These are phyloP conservation scores for Rossbeevera mucosa DNA, from an alignment of 768 basidiomycete species.

Conservation along the genomic window DNA sequence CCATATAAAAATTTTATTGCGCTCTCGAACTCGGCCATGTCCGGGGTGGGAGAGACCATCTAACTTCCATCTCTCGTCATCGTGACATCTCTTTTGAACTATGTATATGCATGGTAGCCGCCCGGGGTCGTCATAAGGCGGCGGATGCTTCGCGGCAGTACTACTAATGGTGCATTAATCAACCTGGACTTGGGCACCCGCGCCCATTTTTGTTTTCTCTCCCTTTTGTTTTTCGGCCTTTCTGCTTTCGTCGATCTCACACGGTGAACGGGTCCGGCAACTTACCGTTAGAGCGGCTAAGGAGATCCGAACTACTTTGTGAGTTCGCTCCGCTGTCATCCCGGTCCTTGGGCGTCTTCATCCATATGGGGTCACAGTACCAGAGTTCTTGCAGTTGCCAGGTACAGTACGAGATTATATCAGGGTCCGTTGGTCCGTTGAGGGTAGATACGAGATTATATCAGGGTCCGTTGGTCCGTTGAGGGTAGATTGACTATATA, in stretches of 20 bases:
- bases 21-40: not conserved
- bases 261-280: conserved; percentile 5
- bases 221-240: not conserved
- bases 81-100: not conserved
- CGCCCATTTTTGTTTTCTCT: not conserved
- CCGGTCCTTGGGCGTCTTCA: not conserved
- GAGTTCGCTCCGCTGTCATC: not conserved
- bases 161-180: not conserved
- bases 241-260: not conserved
- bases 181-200: conserved; percentile 6
- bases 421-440: not conserved
- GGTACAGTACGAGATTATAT: conserved; percentile 4
- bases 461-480: not conserved
- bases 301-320: not conserved
- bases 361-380: not conserved
- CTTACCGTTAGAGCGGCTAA: not conserved
- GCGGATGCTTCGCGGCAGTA: not conserved
- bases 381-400: conserved; percentile 13
- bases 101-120: not conserved
- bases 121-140: not conserved
- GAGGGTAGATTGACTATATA: not conserved
- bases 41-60: not conserved
- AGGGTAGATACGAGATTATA: too few species aligned
- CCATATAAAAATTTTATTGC: not conserved
- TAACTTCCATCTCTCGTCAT: not conserved